A percentile compares a stretch with the other conserved stretches of the same genome.
These are phyloP conservation scores for Ophiorrhiza pumila DNA, from an alignment of 257 asterid genomes.

Conservation along the genomic window DNA sequence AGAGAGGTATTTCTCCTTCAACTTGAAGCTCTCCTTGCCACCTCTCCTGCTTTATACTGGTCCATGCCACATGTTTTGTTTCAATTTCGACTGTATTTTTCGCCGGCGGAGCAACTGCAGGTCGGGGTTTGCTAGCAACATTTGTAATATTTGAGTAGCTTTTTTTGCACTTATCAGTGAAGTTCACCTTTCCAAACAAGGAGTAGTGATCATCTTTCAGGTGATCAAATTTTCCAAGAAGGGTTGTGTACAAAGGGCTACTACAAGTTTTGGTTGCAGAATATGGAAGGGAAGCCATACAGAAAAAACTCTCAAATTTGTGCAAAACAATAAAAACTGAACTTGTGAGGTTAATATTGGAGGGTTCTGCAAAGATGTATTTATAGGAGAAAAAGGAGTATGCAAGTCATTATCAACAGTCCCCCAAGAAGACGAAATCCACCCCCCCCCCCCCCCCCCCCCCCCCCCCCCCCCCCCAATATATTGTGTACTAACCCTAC, in stretches of 20 bases:
- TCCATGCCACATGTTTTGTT: conserved; percentile 73
- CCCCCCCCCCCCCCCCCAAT: too few relatives aligned
- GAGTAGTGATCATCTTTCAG: conserved; percentile 22
- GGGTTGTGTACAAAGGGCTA: conserved; percentile 15
- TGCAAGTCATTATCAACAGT: conserved; percentile 10
- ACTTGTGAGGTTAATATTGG: conserved; percentile 1
- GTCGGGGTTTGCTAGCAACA: conserved; percentile 43
- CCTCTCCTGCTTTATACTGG: conserved; percentile 67
- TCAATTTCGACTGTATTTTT: conserved; percentile 2
- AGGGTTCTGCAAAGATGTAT: not conserved
- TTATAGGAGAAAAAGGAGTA: conserved; percentile 8
- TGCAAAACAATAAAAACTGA: not conserved
- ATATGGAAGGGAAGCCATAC: conserved; percentile 54
- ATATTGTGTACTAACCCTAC: not conserved
- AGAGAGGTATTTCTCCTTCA: conserved; percentile 76
- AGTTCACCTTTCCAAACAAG: conserved; percentile 18
- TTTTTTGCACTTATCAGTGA: not conserved
- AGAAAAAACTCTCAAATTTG: too few relatives aligned
- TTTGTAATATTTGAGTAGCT: conserved; percentile 25
- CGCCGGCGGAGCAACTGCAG: conserved; percentile 23
- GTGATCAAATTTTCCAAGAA: conserved; percentile 13
- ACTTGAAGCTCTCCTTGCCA: conserved; percentile 93
- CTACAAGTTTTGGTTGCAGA: conserved; percentile 32
- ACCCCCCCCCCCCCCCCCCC: too few relatives aligned
- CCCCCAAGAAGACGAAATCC: not conserved